Base-by-base conservation (phyloP, 331 rosid genomes). In the Malus hybrid region DNA sequence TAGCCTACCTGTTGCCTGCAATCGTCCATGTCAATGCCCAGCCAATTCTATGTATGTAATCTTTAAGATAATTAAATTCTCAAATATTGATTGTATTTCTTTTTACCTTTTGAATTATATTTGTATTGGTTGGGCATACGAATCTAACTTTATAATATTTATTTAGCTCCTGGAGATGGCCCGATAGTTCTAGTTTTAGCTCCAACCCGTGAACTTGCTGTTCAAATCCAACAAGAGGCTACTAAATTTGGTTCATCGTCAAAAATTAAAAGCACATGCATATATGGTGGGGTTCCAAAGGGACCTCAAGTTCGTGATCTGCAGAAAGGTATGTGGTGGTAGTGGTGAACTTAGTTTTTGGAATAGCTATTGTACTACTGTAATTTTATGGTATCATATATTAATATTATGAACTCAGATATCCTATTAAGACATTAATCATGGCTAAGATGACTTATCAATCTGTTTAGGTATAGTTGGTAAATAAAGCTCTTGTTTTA, bases 11-110 rank as follows among this genome's bases (percentile, higher is more conserved):
- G 76, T 84, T 95, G 79, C 99, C 99, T 69, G 93, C 99, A 85
- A 92, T 95, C 66, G 97, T 94, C 80, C 99, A 94, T 85, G 97
- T 94, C 67, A 94, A 94, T 79, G 99, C 99, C 16, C 99, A 94
- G 76, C 97, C 99, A 20, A 88, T 94, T 77, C 84, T 94, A 32
- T 86, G 99, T 27, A 55, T 61, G 59, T 39, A 29, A 48, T 55
- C n/a, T 7, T 61, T 71, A 31, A 52, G 67, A 78, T 66, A 10
- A 15, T 75, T 55, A 18, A 24, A 29, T 73, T 70, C 64, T 54
- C 64, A 31, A 28, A 31, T 60, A n/a, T 63, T 82, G 71, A 11
- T 56, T 69, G 22, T 5, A 56, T 56, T n/a, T 56, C 33, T 54
- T 14, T 36, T 15, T 68, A 68, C 19, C 3, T 54, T 31, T 74